These are phyloP conservation scores for Blumeria graminis DNA, from an alignment of 2,329 filamentous ascomycete genomes.

Conservation along the genomic window DNA sequence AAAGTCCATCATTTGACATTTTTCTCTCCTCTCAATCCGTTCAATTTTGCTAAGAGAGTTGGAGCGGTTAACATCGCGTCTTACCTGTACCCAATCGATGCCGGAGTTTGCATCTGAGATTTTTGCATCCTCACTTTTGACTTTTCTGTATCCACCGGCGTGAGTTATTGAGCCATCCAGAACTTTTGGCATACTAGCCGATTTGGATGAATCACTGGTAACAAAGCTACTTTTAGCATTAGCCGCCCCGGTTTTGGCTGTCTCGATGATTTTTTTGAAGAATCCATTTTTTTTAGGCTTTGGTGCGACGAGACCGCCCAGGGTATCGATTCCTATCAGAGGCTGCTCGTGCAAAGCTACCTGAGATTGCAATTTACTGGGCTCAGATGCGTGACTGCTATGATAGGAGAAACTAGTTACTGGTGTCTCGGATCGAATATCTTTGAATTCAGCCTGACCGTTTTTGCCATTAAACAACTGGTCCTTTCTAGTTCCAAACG, in stretches of 20 bases:
- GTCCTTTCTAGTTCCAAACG: slow-evolving; percentile 33
- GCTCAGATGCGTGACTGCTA: slow-evolving; percentile 48
- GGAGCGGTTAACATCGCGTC: slow-evolving; percentile 82
- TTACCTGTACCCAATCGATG: slow-evolving; percentile 91
- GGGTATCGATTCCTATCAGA: slow-evolving; percentile 35
- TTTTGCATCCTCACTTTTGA: neutral
- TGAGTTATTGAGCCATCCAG: slow-evolving; percentile 23
- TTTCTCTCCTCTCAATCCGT: slow-evolving; percentile 57
- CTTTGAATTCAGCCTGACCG: slow-evolving; percentile 17
- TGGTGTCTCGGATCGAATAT: slow-evolving; percentile 33
- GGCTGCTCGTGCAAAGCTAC: slow-evolving; percentile 29
- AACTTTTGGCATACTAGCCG: slow-evolving; percentile 14
- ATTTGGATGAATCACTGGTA: slow-evolving; percentile 24
- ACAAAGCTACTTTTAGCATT: slow-evolving; percentile 71
- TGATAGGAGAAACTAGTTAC: slow-evolving; percentile 74
- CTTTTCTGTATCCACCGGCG: slow-evolving; percentile 22
- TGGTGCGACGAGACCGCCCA: slow-evolving; percentile 57
- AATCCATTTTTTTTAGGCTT: slow-evolving; percentile 70
- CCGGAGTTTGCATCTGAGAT: slow-evolving; percentile 23
- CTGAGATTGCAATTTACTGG: slow-evolving; percentile 32
- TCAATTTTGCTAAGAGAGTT: slow-evolving; percentile 85
- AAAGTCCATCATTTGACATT: slow-evolving; percentile 86
- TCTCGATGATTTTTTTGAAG: slow-evolving; percentile 86
- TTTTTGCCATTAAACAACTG: slow-evolving; percentile 10
- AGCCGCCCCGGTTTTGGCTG: slow-evolving; percentile 80